Conservation (phyloP, 495 filamentous ascomycete genomes). For the Penicillium verhagenii region DNA sequence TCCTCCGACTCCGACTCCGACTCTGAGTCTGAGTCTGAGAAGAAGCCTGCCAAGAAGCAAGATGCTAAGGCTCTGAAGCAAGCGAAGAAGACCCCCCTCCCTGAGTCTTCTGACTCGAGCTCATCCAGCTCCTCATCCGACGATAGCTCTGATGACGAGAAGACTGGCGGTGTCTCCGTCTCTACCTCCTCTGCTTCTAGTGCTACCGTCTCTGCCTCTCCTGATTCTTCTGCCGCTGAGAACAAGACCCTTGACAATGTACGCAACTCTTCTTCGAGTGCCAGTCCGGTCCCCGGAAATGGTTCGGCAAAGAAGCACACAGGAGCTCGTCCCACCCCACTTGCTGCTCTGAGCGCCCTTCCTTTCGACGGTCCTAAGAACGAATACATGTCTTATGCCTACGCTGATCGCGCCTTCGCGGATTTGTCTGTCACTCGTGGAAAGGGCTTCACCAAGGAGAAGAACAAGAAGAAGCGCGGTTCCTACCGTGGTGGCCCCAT, state of each 20-base stretch:
- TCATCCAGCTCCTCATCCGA: slow-evolving; percentile 27
- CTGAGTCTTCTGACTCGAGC: slow-evolving; percentile 38
- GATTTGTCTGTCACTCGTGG: slow-evolving; percentile 89
- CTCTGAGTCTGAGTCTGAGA: slow-evolving; percentile 36
- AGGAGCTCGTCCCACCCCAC: slow-evolving; percentile 45
- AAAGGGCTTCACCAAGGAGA: slow-evolving; percentile 99
- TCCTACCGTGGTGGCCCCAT: slow-evolving; percentile 83
- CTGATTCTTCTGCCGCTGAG: slow-evolving; percentile 13
- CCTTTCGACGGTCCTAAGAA: slow-evolving; percentile 58
- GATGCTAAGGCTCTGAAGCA: slow-evolving; percentile 43
- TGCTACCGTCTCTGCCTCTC: slow-evolving; percentile 34
- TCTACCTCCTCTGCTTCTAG: slow-evolving; percentile 27
- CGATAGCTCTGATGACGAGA: slow-evolving; percentile 24
- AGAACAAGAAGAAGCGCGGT: slow-evolving; percentile 92
- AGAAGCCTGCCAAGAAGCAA: slow-evolving; percentile 27
- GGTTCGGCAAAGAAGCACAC: slow-evolving; percentile 46
- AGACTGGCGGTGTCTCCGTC: slow-evolving; percentile 15
- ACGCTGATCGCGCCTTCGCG: slow-evolving; percentile 80
- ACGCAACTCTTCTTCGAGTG: slow-evolving; percentile 34
- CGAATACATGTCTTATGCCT: slow-evolving; percentile 77
- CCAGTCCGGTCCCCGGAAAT: slow-evolving; percentile 47
- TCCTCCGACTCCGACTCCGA: slow-evolving; percentile 22
- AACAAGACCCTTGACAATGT: slow-evolving; percentile 29
- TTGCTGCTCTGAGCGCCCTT: slow-evolving; percentile 46
- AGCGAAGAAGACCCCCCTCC: slow-evolving; percentile 54